A percentile compares a stretch with the other conserved stretches of the same genome.
Conservation (phyloP, 164 flowering plant genomes). For the Vitis cinerea region DNA sequence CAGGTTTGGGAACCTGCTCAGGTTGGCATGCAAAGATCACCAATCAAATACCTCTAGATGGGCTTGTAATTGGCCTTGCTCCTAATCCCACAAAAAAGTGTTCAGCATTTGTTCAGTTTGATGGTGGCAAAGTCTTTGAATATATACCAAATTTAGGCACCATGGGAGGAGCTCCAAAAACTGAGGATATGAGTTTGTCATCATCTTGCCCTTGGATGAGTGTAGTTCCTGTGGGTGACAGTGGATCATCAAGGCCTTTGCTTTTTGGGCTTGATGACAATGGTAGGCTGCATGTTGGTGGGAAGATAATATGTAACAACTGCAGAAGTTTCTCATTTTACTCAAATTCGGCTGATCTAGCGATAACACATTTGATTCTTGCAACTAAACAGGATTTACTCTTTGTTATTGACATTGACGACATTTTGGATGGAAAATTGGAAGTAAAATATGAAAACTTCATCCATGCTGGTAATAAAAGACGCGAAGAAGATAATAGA, state of each 20-base stretch:
- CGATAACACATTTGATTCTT: slow-evolving; percentile 71
- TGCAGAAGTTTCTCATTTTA: slow-evolving; percentile 86
- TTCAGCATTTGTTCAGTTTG: slow-evolving; percentile 76
- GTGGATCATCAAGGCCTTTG: slow-evolving; percentile 44
- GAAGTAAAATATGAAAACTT: slow-evolving; percentile 53
- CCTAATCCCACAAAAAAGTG: slow-evolving; percentile 45
- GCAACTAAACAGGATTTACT: slow-evolving; percentile 85
- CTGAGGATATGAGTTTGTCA: slow-evolving; percentile 39
- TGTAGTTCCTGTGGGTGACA: slow-evolving; percentile 41
- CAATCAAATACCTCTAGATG: slow-evolving; percentile 37
- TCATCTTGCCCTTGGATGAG: slow-evolving; percentile 83
- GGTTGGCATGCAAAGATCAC: slow-evolving; percentile 69
- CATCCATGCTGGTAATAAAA: slow-evolving; percentile 34
- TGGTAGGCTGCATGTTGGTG: slow-evolving; percentile 62
- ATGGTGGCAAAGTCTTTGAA: slow-evolving; percentile 63
- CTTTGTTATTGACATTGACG: slow-evolving; percentile 56
- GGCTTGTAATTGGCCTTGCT: slow-evolving; percentile 49
- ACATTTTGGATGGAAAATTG: slow-evolving; percentile 47
- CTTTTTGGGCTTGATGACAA: slow-evolving; percentile 71
- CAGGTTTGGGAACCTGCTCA: slow-evolving; percentile 58
- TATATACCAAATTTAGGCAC: slow-evolving; percentile 51
- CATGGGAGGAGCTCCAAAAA: slow-evolving; percentile 23
- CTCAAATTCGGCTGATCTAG: slow-evolving; percentile 57
- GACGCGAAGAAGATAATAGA: slow-evolving; percentile 46
- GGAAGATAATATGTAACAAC: slow-evolving; percentile 66